phyloP scores from a whole-genome alignment of 805 yeast genomes.

The Cyberlindnera mycetangii region DNA sequence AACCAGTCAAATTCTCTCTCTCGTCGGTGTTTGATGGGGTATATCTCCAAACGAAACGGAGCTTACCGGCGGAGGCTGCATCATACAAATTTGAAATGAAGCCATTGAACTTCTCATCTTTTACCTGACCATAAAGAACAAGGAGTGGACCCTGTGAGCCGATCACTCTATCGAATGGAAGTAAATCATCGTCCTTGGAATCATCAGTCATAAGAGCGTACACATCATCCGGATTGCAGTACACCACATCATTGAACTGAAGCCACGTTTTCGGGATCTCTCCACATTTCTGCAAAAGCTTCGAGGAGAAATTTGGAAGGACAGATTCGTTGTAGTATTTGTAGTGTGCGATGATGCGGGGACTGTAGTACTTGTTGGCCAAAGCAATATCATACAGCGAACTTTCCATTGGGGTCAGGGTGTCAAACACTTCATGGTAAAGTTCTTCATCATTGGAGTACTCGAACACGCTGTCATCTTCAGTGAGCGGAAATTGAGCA shows the following conservation, averaged over 20 bases:
- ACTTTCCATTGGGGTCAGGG: slow-evolving; percentile 20
- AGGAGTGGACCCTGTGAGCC: slow-evolving; percentile 56
- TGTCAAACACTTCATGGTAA: slow-evolving; percentile 16
- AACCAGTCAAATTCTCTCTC: slow-evolving; percentile 47
- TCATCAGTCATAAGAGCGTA: slow-evolving; percentile 69
- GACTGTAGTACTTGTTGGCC: slow-evolving; percentile 44
- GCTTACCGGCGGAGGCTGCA: slow-evolving; percentile 60
- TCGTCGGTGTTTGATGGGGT: slow-evolving; percentile 36
- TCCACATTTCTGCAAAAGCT: slow-evolving; percentile 24
- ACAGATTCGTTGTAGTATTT: slow-evolving; percentile 42
- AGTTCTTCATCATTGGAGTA: slow-evolving; percentile 20
- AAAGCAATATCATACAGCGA: slow-evolving; percentile 26
- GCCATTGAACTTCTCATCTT: slow-evolving; percentile 44
- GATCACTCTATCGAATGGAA: slow-evolving; percentile 61
- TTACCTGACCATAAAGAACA: slow-evolving; percentile 64
- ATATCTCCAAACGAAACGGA: slow-evolving; percentile 76
- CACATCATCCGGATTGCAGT: slow-evolving; percentile 68
- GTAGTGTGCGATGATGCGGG: slow-evolving; percentile 65
- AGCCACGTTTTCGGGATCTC: slow-evolving; percentile 43
- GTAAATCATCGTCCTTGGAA: slow-evolving; percentile 18
- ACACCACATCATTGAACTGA: slow-evolving; percentile 47
- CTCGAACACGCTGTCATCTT: slow-evolving; percentile 8
- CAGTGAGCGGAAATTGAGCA: slow-evolving; percentile 12
- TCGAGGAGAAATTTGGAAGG: slow-evolving; percentile 26
- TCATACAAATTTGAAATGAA: slow-evolving; percentile 59